Conservation (phyloP, 169 alveolate species). For the Plasmodium gaboni region DNA sequence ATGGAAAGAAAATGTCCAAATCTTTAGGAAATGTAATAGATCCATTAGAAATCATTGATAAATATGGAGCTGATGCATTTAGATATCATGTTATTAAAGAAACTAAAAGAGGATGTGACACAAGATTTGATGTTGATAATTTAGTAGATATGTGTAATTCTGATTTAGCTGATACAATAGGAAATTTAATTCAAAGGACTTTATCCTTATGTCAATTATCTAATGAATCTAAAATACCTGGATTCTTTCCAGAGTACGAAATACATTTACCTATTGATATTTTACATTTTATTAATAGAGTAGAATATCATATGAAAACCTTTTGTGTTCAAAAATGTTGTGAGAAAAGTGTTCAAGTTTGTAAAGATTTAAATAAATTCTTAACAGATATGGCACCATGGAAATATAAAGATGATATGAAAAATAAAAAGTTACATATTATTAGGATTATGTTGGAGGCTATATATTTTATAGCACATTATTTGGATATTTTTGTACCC, state of each 20-base stretch:
- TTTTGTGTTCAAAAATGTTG: conserved; percentile 83
- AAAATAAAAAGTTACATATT: conserved; percentile 80
- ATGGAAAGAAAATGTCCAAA: conserved; percentile 96
- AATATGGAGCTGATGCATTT: conserved; percentile 83
- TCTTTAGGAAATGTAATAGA: conserved; percentile 91
- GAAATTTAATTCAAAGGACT: conserved; percentile 88
- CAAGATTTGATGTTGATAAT: conserved; percentile 83
- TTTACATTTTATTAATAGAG: conserved; percentile 78
- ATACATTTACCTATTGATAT: conserved; percentile 85
- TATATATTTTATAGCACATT: conserved; percentile 90
- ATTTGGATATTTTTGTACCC: conserved; percentile 91
- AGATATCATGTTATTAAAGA: conserved; percentile 86
- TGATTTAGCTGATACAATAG: conserved; percentile 89
- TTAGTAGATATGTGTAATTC: conserved; percentile 86
- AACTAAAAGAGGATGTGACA: conserved; percentile 85
- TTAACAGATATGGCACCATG: conserved; percentile 93
- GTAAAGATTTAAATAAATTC: conserved; percentile 88
- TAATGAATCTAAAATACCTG: conserved; percentile 85
- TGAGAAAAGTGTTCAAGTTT: conserved; percentile 84
- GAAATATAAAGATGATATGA: conserved; percentile 80
- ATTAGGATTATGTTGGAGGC: conserved; percentile 92
- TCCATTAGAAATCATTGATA: conserved; percentile 85
- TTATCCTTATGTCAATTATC: conserved; percentile 83
- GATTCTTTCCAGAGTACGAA: conserved; percentile 57
- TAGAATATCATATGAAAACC: conserved; percentile 69